phyloP scores from a whole-genome alignment of 108 stramenopile genomes.

The Cyclotella sp. region DNA sequence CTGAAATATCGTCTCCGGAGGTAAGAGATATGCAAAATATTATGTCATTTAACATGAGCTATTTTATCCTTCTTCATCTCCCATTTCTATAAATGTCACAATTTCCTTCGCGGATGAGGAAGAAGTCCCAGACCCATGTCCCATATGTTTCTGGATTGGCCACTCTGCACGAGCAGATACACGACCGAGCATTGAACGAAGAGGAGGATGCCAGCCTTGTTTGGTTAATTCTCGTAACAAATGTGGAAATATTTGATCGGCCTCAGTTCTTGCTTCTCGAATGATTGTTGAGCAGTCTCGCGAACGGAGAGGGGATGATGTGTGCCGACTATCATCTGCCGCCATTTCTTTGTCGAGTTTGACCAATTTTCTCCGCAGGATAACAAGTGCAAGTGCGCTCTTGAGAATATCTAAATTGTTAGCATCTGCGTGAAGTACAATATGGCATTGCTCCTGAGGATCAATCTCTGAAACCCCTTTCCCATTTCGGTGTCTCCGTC shows the following conservation, averaged over 20 bases:
- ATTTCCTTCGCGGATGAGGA: not conserved
- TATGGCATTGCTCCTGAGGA: constrained; percentile 75
- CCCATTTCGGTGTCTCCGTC: constrained; percentile 15
- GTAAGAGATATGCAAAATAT: too few relatives aligned
- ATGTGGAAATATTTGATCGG: constrained; percentile 58
- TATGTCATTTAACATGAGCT: not conserved
- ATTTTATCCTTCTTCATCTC: constrained; percentile 7
- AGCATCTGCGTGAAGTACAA: constrained; percentile 82
- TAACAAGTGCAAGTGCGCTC: constrained; percentile 71
- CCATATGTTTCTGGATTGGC: constrained; percentile 48
- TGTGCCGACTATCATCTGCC: constrained; percentile 15
- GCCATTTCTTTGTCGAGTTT: constrained; percentile 19
- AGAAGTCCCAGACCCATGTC: not conserved
- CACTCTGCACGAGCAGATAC: constrained; percentile 76
- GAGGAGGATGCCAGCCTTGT: constrained; percentile 69
- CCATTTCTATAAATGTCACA: constrained; percentile 9
- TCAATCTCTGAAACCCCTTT: constrained; percentile 31
- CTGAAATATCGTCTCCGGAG: too few relatives aligned
- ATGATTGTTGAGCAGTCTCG: constrained; percentile 65
- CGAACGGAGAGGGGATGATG: constrained; percentile 47
- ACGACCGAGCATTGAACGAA: constrained; percentile 80
- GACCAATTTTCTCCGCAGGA: constrained; percentile 65
- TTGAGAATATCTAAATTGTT: constrained; percentile 82
- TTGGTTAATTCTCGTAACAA: constrained; percentile 65
- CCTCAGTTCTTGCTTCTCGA: constrained; percentile 54